Percentiles rank a stretch among this genome's conserved stretches.
phyloP scores from a whole-genome alignment of 768 basidiomycete species.

The Leccinum imitatum region DNA sequence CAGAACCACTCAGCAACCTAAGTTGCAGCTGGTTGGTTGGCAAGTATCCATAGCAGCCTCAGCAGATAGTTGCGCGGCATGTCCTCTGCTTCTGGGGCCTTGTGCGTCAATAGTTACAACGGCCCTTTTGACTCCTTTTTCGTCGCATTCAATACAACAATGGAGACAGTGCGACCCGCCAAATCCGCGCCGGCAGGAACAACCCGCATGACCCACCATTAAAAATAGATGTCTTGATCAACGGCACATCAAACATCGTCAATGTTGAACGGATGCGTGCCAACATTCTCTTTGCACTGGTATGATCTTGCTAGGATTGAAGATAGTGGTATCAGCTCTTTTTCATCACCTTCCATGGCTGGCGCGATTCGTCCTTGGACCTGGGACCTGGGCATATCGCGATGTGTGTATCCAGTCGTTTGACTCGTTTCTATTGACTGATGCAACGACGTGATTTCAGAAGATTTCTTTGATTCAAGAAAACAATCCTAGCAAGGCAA shows the following conservation, averaged over 20 bases:
- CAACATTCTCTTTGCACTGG: too few relatives aligned
- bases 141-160: slow-evolving; percentile 46
- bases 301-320: too few relatives aligned
- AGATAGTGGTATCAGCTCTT: too few relatives aligned
- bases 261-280: too few relatives aligned
- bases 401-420: background rate
- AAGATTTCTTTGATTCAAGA: background rate
- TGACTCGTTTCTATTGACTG: too few relatives aligned
- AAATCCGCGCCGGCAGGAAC: slow-evolving; percentile 76
- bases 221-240: background rate
- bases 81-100: slow-evolving; percentile 37
- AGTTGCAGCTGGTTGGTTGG: slow-evolving; percentile 42
- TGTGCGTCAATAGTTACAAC: slow-evolving; percentile 46
- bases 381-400: background rate
- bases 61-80: slow-evolving; percentile 56
- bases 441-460: background rate
- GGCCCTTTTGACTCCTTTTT: slow-evolving; percentile 37
- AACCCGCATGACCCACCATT: slow-evolving; percentile 1
- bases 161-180: slow-evolving; percentile 42
- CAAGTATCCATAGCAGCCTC: slow-evolving; percentile 62
- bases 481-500: background rate
- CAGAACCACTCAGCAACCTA: too few relatives aligned
- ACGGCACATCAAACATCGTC: background rate
- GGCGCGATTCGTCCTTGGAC: too few relatives aligned
- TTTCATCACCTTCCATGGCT: too few relatives aligned